phyloP scores from a whole-genome alignment of 208 protist species.

The Trypanosoma theileri region DNA sequence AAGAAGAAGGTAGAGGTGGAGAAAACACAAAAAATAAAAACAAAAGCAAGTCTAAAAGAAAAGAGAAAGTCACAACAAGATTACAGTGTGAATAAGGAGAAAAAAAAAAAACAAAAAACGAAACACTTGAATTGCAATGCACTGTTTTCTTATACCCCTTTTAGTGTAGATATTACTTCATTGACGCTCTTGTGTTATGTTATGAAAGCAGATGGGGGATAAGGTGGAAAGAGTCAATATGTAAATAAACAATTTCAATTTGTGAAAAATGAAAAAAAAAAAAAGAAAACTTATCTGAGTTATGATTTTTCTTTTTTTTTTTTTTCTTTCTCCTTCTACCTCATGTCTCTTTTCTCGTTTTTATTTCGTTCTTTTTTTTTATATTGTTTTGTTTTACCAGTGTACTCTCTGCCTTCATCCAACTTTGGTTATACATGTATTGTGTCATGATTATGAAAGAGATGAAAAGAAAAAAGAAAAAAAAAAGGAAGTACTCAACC shows the following conservation, averaged over 20 bases:
- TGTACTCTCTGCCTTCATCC: background rate
- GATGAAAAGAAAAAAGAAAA: background rate
- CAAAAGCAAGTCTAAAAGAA: background rate
- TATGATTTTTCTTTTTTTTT: background rate
- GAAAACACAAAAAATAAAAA: background rate
- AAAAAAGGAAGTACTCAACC: too few relatives aligned
- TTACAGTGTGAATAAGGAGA: too few relatives aligned
- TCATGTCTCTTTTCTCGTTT: constrained; percentile 10
- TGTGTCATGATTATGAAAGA: background rate
- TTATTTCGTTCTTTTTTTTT: constrained; percentile 4
- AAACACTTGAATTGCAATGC: too few relatives aligned
- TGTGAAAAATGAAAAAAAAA: background rate
- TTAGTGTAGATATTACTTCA: background rate
- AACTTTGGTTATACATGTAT: constrained; percentile 6
- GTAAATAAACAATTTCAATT: background rate
- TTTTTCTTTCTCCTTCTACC: background rate
- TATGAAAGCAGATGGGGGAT: too few relatives aligned
- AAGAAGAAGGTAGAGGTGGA: background rate
- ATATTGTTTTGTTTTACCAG: background rate
- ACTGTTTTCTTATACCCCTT: background rate
- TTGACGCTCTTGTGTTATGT: background rate
- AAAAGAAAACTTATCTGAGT: background rate
- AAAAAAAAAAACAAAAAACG: too few relatives aligned
- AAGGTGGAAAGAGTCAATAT: background rate
- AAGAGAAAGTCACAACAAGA: too few relatives aligned